Conservation (phyloP, 805 yeast genomes). For the Saturnispora kantuleensis region DNA sequence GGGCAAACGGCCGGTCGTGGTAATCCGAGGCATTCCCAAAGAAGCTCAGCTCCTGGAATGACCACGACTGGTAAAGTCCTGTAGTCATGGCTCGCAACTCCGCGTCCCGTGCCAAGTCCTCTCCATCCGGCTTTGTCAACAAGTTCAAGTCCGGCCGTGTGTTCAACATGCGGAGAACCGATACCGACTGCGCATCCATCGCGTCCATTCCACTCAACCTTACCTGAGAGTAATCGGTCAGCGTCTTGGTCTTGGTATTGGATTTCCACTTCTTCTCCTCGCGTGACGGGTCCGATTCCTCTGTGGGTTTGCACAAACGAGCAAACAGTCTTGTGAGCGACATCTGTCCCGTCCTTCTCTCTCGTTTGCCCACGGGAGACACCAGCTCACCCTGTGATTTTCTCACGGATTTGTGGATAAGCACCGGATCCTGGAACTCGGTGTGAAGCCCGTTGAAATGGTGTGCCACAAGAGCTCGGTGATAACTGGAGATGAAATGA, state of each 20-base stretch:
- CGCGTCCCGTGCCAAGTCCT: not conserved
- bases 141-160: constrained; percentile 11
- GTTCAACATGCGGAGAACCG: not conserved
- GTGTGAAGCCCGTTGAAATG: constrained; percentile 19
- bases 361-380: too few species aligned
- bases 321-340: too few species aligned
- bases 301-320: too few species aligned
- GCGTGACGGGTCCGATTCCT: too few species aligned
- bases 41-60: constrained; percentile 24
- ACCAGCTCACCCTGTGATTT: not conserved
- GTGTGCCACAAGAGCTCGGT: constrained; percentile 13
- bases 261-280: too few species aligned
- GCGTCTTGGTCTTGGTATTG: not conserved
- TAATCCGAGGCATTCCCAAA: constrained; percentile 27
- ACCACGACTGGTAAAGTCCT: constrained; percentile 13
- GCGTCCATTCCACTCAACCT: not conserved
- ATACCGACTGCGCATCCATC: not conserved
- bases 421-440: constrained; percentile 20
- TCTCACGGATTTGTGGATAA: constrained; percentile 18
- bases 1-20: constrained; percentile 22
- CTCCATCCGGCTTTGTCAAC: not conserved
- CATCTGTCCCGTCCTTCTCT: too few species aligned
- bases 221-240: not conserved
- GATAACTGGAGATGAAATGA: constrained; percentile 13
- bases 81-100: constrained; percentile 2